Conservation (phyloP, 129 eudicot species). For the Artemisia tridentata region DNA sequence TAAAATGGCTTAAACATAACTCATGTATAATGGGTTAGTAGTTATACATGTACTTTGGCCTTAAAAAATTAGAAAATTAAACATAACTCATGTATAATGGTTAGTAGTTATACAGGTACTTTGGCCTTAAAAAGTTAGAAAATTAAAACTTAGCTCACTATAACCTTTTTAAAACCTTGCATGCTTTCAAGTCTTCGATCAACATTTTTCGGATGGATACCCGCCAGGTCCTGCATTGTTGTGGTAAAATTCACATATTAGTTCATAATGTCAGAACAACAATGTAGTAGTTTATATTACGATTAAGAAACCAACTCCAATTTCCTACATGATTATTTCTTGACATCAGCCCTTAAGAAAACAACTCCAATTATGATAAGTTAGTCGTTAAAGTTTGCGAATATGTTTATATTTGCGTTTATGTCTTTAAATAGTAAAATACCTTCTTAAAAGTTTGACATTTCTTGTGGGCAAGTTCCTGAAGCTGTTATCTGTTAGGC, state of each 20-base stretch:
- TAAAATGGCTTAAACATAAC: conserved; percentile 1
- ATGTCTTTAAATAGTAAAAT: background rate
- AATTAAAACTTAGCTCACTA: background rate
- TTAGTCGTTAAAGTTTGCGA: background rate
- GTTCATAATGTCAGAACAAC: background rate
- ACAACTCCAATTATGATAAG: background rate
- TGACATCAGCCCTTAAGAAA: too few relatives aligned
- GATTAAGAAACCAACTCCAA: too few relatives aligned
- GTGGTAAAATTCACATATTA: conserved; percentile 39
- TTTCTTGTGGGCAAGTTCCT: conserved; percentile 44
- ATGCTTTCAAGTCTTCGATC: conserved; percentile 32
- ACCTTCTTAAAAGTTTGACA: too few relatives aligned
- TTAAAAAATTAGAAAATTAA: background rate
- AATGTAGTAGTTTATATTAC: background rate
- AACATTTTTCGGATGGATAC: conserved; percentile 36
- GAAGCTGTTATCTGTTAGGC: conserved; percentile 55
- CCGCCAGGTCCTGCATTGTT: conserved; percentile 59
- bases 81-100: conserved; percentile 1
- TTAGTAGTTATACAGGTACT: background rate
- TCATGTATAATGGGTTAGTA: background rate
- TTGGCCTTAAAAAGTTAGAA: background rate
- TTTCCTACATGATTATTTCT: too few relatives aligned
- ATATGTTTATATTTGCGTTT: background rate
- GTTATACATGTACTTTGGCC: conserved; percentile 6
- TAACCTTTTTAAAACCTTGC: conserved; percentile 11